Evolutionary conservation across 2,329 filamentous ascomycete genomes (phyloP).

Genomic region (Aspergillus niger): DNA sequence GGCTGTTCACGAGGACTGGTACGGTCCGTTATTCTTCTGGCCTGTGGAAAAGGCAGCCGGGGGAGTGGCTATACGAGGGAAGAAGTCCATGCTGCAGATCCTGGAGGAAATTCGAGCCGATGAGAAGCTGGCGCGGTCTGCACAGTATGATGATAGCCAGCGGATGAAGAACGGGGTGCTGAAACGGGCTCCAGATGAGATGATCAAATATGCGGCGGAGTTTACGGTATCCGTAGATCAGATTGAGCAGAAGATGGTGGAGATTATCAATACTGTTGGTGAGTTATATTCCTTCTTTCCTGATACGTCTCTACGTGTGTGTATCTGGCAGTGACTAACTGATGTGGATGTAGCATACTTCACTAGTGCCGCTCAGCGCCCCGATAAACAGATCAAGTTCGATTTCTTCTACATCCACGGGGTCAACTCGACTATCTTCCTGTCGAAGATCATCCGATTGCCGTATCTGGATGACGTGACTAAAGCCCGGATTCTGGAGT

Average conservation of each 20-base stretch:
- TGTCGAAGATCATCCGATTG: slow-evolving; percentile 63
- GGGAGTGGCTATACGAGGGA: slow-evolving; percentile 30
- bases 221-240: slow-evolving; percentile 60
- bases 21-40: slow-evolving; percentile 55
- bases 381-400: slow-evolving; percentile 67
- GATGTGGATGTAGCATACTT: slow-evolving; percentile 49
- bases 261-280: slow-evolving; percentile 70
- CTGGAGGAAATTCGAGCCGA: slow-evolving; percentile 61
- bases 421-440: slow-evolving; percentile 75
- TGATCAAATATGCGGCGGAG: slow-evolving; percentile 61
- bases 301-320: too few relatives aligned
- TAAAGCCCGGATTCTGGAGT: slow-evolving; percentile 74
- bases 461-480: slow-evolving; percentile 60
- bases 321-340: too few relatives aligned
- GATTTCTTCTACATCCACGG: slow-evolving; percentile 86
- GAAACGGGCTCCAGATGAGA: slow-evolving; percentile 62
- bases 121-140: slow-evolving; percentile 58
- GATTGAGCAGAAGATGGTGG: slow-evolving; percentile 58
- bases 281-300: slow-evolving; percentile 17
- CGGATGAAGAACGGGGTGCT: slow-evolving; percentile 72
- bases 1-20: slow-evolving; percentile 65
- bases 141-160: slow-evolving; percentile 58
- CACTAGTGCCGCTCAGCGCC: slow-evolving; percentile 63
- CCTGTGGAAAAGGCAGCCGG: slow-evolving; percentile 38
- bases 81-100: slow-evolving; percentile 58